Conservation (phyloP, 352 stramenopile species). For the Globisporangium apiculatum region DNA sequence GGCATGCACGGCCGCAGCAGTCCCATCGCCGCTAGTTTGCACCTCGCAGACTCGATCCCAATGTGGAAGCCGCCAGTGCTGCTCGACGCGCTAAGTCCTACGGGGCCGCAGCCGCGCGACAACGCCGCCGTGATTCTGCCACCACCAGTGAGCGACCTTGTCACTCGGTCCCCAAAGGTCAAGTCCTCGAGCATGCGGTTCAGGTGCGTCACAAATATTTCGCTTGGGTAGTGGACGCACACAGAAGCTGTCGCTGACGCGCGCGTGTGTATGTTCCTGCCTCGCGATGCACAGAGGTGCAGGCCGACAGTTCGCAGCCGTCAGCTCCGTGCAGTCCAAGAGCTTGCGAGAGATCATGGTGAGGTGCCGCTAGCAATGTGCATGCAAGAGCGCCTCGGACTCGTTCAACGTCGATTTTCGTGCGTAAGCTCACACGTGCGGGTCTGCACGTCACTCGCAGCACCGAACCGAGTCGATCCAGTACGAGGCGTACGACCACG, state of each 20-base stretch:
- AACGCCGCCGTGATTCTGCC: slow-evolving; percentile 23
- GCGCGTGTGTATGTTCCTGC: background rate
- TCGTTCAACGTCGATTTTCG: too few relatives aligned
- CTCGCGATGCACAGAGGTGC: slow-evolving; percentile 20
- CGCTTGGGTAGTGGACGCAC: too few relatives aligned
- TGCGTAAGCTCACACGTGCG: too few relatives aligned
- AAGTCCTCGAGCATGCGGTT: slow-evolving; percentile 36
- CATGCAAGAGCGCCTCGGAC: too few relatives aligned
- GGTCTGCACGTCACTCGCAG: too few relatives aligned
- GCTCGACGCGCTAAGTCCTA: too few relatives aligned
- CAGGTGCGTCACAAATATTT: slow-evolving; percentile 15
- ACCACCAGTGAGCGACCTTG: slow-evolving; percentile 29
- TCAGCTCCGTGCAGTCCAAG: slow-evolving; percentile 17
- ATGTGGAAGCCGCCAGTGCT: too few relatives aligned
- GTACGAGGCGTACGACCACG: slow-evolving; percentile 37
- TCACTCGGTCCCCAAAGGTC: slow-evolving; percentile 38
- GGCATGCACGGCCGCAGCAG: background rate
- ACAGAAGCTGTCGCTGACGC: background rate
- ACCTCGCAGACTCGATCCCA: slow-evolving; percentile 6
- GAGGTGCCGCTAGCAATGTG: background rate
- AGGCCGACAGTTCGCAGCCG: slow-evolving; percentile 46
- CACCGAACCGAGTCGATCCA: slow-evolving; percentile 27
- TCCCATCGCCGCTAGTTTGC: background rate
- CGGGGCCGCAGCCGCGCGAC: too few relatives aligned
- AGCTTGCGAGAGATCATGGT: slow-evolving; percentile 41